phyloP scores from a whole-genome alignment of 805 yeast species.

The Myxozyma geophila region DNA sequence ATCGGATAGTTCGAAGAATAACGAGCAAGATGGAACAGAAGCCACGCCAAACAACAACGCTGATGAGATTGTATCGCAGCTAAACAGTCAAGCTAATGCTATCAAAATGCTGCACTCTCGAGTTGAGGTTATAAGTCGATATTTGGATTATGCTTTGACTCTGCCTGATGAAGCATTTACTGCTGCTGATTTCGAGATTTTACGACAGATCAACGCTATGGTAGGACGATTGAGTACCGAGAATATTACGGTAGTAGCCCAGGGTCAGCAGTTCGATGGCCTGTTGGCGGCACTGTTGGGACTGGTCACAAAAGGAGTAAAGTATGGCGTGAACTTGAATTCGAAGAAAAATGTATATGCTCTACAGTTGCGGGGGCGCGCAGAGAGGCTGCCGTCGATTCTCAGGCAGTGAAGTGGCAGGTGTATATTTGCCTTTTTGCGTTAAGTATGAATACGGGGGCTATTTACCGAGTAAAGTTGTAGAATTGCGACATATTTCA shows the following conservation, averaged over 20 bases:
- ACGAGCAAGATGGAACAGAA: not conserved
- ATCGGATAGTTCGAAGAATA: not conserved
- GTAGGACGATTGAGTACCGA: constrained; percentile 32
- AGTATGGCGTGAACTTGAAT: constrained; percentile 33
- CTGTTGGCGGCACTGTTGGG: constrained; percentile 40
- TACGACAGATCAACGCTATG: constrained; percentile 37
- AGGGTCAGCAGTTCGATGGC: constrained; percentile 38
- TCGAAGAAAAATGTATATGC: constrained; percentile 28
- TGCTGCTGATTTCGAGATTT: constrained; percentile 32
- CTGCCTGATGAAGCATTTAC: constrained; percentile 19
- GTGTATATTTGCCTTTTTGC: not conserved
- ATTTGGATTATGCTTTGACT: constrained; percentile 35
- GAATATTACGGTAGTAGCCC: constrained; percentile 19
- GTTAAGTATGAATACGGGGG: not conserved
- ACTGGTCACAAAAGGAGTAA: constrained; percentile 38
- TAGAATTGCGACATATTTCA: not conserved
- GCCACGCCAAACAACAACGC: constrained; percentile 1
- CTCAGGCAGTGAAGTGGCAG: not conserved
- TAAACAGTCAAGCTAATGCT: constrained; percentile 39
- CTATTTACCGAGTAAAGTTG: not conserved
- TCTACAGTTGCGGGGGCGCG: not conserved
- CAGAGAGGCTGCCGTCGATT: constrained; percentile 1
- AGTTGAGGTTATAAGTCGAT: constrained; percentile 33
- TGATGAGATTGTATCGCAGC: constrained; percentile 30
- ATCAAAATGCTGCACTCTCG: constrained; percentile 39